Evolutionary conservation across 2,329 filamentous ascomycete genomes (phyloP).

Genomic region (Lecanicillium sp.): DNA sequence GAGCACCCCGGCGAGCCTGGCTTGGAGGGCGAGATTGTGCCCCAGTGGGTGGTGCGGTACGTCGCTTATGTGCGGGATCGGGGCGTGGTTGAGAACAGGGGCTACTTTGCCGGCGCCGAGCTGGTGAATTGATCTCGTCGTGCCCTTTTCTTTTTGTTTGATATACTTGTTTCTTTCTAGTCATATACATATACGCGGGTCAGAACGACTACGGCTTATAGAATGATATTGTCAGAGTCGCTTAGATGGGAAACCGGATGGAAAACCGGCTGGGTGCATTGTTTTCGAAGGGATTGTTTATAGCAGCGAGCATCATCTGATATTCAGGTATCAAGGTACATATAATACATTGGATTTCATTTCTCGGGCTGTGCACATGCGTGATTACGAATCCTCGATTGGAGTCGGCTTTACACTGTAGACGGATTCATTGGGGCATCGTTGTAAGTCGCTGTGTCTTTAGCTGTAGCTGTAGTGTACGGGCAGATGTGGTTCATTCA

Average conservation of each 20-base stretch:
- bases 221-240: background rate
- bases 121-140: constrained; percentile 38
- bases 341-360: background rate
- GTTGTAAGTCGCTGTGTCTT: too few species aligned
- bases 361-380: too few species aligned
- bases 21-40: constrained; percentile 70
- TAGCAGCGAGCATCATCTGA: too few species aligned
- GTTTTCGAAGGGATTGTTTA: too few species aligned
- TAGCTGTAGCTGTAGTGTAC: too few species aligned
- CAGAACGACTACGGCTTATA: background rate
- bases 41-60: constrained; percentile 96
- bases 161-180: background rate
- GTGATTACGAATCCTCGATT: too few species aligned
- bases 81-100: constrained; percentile 96
- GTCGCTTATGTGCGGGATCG: constrained; percentile 90
- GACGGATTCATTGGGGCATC: too few species aligned
- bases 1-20: constrained; percentile 45
- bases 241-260: too few species aligned
- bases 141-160: constrained; percentile 12
- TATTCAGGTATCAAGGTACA: background rate
- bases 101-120: constrained; percentile 86
- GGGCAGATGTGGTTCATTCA: too few species aligned
- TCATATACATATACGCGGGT: background rate
- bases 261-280: too few species aligned
- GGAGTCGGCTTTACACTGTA: too few species aligned